phyloP scores from a whole-genome alignment of 148 eudicot species.

The Vaccinium vitisidaea region DNA sequence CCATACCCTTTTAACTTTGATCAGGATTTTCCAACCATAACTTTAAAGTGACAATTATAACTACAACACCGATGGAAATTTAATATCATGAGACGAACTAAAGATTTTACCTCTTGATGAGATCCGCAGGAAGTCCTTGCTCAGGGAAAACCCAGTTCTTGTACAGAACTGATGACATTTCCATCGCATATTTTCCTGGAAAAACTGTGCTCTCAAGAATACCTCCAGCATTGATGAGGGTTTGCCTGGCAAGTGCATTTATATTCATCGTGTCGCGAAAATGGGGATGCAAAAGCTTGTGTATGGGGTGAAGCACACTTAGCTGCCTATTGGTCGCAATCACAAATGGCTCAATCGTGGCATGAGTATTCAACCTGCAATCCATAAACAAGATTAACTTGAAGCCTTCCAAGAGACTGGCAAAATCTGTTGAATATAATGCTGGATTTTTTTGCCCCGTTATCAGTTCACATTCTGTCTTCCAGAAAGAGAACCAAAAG shows the following conservation, averaged over 20 bases:
- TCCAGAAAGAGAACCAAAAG: not conserved
- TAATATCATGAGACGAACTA: not conserved
- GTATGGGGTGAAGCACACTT: slow-evolving; percentile 25
- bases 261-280: slow-evolving; percentile 23
- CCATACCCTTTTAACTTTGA: not conserved
- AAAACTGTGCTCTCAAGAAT: slow-evolving; percentile 18
- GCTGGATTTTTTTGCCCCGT: not conserved
- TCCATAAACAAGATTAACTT: not conserved
- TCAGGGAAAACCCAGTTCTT: slow-evolving; percentile 25
- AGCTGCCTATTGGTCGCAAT: slow-evolving; percentile 25
- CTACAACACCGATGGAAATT: not conserved
- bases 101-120: slow-evolving; percentile 26
- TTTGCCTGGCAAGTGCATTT: slow-evolving; percentile 22
- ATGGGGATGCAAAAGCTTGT: slow-evolving; percentile 29
- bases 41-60: not conserved
- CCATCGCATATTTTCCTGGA: slow-evolving; percentile 12
- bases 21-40: not conserved
- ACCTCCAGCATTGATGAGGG: slow-evolving; percentile 20
- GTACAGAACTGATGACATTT: slow-evolving; percentile 15
- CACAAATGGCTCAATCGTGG: slow-evolving; percentile 29
- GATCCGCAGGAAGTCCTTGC: slow-evolving; percentile 24
- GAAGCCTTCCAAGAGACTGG: not conserved
- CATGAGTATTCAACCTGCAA: slow-evolving; percentile 35
- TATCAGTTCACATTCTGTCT: not conserved
- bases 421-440: not conserved